Evolutionary conservation across 2,329 filamentous ascomycete genomes (phyloP), one percentile per base, ranked within the genome.

Genomic region (Phaeoacremonium minimum): DNA sequence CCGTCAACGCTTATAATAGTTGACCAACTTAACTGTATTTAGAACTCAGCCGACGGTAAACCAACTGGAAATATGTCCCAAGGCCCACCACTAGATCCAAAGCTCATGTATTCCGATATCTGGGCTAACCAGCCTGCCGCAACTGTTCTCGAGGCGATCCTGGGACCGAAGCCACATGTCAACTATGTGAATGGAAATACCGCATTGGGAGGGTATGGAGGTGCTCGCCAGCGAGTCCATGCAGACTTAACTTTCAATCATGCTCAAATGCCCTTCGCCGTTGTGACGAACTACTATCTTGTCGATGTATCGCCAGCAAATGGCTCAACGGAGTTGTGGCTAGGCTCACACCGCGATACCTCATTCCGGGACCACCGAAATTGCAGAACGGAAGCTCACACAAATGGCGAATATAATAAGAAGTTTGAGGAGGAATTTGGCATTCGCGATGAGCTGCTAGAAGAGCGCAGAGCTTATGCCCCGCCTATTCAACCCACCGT

Each of bases 1-100:
- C n/a, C n/a, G n/a, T n/a, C n/a, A n/a, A n/a, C n/a, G n/a, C n/a
- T n/a, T n/a, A n/a, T n/a, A n/a, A n/a, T n/a, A n/a, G n/a, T n/a
- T n/a, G n/a, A n/a, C n/a, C n/a, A n/a, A n/a, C n/a, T n/a, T 4
- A 19, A 12, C 36, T 8, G 8, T 33, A n/a, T 12, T 13, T 37
- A 43, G 42, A 46, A 46, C 37, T 41, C 41, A 3, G 29, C 29
- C 15, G 35, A 36, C 16, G 44, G 38, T 16, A 32, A 33, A 7
- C 37, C 44, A 3, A 45, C 42, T 3, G 44, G 44, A 13, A 46
- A 46, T 36, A 45, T 46, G 44, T 45, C 42, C 13, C 42, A 46
- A 17, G 39, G 42, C 16, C 42, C 44, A 7, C 44, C 44, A 12
- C 40, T 46, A 6, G 22, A 37, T 9, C 44, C 44, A 4, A 19